A percentile compares a stretch with the other conserved stretches of the same genome.
These are phyloP conservation scores for Claviceps sp. DNA, from an alignment of 2,329 filamentous ascomycete species.

Conservation along the genomic window DNA sequence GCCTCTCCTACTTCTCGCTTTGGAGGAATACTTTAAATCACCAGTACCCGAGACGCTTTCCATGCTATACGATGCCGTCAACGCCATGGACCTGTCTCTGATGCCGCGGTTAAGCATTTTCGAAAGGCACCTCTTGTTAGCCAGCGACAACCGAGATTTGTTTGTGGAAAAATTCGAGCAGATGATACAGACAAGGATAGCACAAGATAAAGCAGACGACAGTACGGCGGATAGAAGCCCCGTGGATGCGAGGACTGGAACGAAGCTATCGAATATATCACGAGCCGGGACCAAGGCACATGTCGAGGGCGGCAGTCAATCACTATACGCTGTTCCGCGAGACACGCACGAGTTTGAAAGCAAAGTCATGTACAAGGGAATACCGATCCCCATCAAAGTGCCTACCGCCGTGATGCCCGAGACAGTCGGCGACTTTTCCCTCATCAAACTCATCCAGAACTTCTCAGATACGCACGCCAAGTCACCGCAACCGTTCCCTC, in stretches of 20 bases:
- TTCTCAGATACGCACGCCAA: conserved; percentile 77
- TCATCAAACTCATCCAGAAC: conserved; percentile 93
- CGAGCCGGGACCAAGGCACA: conserved; percentile 50
- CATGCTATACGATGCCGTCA: conserved; percentile 81
- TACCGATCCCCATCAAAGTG: conserved; percentile 92
- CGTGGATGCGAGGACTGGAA: conserved; percentile 35
- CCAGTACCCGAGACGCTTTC: conserved; percentile 80
- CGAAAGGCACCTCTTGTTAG: conserved; percentile 75
- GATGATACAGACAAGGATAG: conserved; percentile 75
- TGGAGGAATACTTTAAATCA: conserved; percentile 94
- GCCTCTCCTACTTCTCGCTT: conserved; percentile 76
- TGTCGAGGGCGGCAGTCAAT: conserved; percentile 38
- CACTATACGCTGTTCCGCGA: conserved; percentile 64
- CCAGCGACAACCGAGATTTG: conserved; percentile 86
- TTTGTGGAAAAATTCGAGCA: conserved; percentile 96
- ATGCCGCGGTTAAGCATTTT: conserved; percentile 76
- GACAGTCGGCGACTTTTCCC: conserved; percentile 92
- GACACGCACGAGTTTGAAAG: conserved; percentile 98
- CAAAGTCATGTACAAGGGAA: conserved; percentile 88
- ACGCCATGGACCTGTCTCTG: conserved; percentile 89
- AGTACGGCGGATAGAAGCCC: conserved; percentile 21
- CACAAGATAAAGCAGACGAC: conserved; percentile 44
- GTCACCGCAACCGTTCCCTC: conserved; percentile 67
- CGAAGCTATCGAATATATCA: conserved; percentile 35
- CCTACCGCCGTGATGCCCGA: conserved; percentile 88